phyloP scores from a whole-genome alignment of 441 rosid species.

The Populus hybrid region DNA sequence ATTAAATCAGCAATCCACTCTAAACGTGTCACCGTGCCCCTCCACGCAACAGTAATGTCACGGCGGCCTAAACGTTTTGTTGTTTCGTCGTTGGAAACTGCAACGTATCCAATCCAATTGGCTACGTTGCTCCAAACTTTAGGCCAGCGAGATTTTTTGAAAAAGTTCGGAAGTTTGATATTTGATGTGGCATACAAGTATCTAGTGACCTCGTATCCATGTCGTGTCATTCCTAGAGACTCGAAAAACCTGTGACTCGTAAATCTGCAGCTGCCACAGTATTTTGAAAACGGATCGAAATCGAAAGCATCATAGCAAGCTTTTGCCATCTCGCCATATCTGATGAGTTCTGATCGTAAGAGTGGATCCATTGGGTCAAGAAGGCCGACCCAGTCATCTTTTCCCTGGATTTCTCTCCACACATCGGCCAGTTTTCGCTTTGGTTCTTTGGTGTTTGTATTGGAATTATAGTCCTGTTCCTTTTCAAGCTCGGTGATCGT shows the following conservation, averaged over 20 bases:
- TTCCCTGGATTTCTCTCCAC: slow-evolving; percentile 58
- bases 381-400: slow-evolving; percentile 55
- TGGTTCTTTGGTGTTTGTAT: slow-evolving; percentile 3
- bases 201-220: slow-evolving; percentile 55
- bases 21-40: slow-evolving; percentile 71
- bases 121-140: slow-evolving; percentile 59
- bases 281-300: slow-evolving; percentile 60
- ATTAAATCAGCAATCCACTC: slow-evolving; percentile 73
- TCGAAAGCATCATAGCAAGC: slow-evolving; percentile 68
- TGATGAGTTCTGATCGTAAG: slow-evolving; percentile 56
- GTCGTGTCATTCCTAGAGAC: slow-evolving; percentile 40
- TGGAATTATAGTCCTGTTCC: slow-evolving; percentile 15
- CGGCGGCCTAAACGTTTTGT: slow-evolving; percentile 63
- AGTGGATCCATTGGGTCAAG: slow-evolving; percentile 60
- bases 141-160: slow-evolving; percentile 56
- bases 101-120: slow-evolving; percentile 83
- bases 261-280: slow-evolving; percentile 50
- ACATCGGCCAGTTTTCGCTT: slow-evolving; percentile 33
- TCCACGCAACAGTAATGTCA: slow-evolving; percentile 55
- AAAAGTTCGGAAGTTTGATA: slow-evolving; percentile 57
- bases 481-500: slow-evolving; percentile 33
- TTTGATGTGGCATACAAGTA: slow-evolving; percentile 59
- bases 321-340: slow-evolving; percentile 68
- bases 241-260: slow-evolving; percentile 39
- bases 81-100: slow-evolving; percentile 67